Conservation (phyloP, 176 grass and related monocot species). For the Panicum miliaceum region DNA sequence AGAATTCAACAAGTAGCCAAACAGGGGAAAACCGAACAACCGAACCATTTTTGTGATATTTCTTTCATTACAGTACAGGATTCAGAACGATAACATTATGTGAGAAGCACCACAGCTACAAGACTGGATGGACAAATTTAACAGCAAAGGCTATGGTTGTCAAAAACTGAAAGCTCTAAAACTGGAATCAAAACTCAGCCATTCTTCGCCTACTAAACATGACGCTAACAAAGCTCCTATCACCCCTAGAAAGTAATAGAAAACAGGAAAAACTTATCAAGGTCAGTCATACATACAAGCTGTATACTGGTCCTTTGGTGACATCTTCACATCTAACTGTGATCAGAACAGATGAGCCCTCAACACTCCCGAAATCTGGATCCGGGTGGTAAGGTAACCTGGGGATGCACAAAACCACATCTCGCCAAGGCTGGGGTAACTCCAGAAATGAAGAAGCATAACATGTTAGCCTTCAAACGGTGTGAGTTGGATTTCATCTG, state of each 20-base stretch:
- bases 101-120: not conserved
- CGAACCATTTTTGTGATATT: not conserved
- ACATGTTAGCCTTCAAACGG: slow-evolving; percentile 18
- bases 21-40: not conserved
- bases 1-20: not conserved
- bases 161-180: slow-evolving; percentile 21
- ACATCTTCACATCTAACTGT: not conserved
- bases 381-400: slow-evolving; percentile 36
- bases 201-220: not conserved
- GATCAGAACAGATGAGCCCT: not conserved
- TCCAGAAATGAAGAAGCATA: slow-evolving; percentile 21
- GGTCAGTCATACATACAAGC: slow-evolving; percentile 52
- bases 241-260: slow-evolving; percentile 8
- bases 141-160: not conserved
- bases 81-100: not conserved
- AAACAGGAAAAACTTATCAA: slow-evolving; percentile 16
- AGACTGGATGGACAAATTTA: slow-evolving; percentile 29
- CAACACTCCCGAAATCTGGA: slow-evolving; percentile 29
- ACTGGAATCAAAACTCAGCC: slow-evolving; percentile 14
- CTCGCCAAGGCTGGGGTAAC: slow-evolving; percentile 46
- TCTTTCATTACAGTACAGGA: not conserved
- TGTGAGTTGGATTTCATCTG: slow-evolving; percentile 44
- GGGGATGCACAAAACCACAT: slow-evolving; percentile 80
- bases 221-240: not conserved
- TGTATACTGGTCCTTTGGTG: slow-evolving; percentile 1